These are phyloP conservation scores for Mycena capillaripes DNA, from an alignment of 768 basidiomycete genomes.

Conservation along the genomic window DNA sequence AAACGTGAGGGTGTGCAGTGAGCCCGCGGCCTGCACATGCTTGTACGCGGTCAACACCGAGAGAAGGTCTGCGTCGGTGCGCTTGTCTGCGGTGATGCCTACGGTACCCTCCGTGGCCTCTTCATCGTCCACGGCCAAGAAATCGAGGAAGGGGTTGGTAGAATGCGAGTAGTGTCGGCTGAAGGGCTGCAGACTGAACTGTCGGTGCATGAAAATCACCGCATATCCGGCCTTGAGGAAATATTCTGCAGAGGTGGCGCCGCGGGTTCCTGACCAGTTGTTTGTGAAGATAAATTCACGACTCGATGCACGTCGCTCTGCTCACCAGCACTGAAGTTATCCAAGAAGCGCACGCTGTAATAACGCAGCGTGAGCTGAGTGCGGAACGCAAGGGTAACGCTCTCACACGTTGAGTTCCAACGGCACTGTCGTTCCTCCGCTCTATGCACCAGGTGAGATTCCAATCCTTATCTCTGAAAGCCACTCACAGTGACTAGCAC, in stretches of 20 bases:
- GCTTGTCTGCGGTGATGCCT: conserved; percentile 76
- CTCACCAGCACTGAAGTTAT: conserved; percentile 98
- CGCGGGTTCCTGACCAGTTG: conserved; percentile 81
- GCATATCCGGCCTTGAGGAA: conserved; percentile 95
- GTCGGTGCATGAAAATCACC: conserved; percentile 98
- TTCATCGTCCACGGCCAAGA: conserved; percentile 76
- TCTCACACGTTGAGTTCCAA: conserved; percentile 99
- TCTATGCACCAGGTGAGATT: conserved; percentile 62
- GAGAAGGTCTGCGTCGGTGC: conserved; percentile 71
- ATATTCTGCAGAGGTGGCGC: conserved; percentile 98
- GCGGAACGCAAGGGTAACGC: conserved; percentile 43
- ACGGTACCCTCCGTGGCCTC: conserved; percentile 53
- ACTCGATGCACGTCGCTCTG: neutral
- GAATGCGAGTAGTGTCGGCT: conserved; percentile 98
- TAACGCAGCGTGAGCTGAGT: conserved; percentile 44
- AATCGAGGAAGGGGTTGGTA: conserved; percentile 97
- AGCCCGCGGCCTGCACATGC: conserved; percentile 77
- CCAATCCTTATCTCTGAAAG: conserved; percentile 20
- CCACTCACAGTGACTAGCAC: conserved; percentile 92
- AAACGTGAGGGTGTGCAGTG: conserved; percentile 89
- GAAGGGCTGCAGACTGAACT: conserved; percentile 98
- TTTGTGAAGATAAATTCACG: conserved; percentile 12
- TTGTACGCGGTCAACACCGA: conserved; percentile 86
- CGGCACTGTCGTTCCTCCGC: conserved; percentile 98
- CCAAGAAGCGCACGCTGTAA: conserved; percentile 94